Conservation (phyloP, 1,284 basidiomycete genomes). For the Ganoderma meredithae region DNA sequence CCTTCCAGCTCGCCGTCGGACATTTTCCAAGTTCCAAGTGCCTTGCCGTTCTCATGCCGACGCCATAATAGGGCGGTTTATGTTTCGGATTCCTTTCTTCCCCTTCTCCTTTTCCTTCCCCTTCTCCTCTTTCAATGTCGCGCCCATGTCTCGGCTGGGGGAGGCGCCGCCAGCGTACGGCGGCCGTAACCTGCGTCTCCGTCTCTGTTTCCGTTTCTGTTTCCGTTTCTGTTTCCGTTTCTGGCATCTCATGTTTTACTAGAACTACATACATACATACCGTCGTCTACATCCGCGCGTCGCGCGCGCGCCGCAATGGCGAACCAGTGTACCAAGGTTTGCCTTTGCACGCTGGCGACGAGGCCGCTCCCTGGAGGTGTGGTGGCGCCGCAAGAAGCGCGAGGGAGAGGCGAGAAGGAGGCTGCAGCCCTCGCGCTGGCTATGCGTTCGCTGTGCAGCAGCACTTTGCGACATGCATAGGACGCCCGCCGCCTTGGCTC, state of each 20-base stretch:
- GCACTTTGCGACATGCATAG: not conserved
- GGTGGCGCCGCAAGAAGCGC: slow-evolving; percentile 1
- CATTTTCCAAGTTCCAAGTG: not conserved
- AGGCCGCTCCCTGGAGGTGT: slow-evolving; percentile 3
- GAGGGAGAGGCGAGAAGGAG: not conserved
- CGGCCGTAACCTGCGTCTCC: no score
- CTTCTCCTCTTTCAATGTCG: not conserved
- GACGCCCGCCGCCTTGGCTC: no score
- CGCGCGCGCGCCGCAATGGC: not conserved
- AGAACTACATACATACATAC: not conserved
- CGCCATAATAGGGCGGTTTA: not conserved
- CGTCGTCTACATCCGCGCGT: not conserved
- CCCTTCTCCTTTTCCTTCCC: not conserved
- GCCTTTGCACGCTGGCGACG: not conserved
- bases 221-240: not conserved
- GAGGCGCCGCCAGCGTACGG: no score
- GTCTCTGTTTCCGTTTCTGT: no score
- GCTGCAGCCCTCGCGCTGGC: not conserved
- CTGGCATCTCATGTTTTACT: not conserved
- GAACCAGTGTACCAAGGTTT: not conserved
- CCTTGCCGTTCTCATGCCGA: not conserved
- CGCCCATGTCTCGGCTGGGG: not conserved
- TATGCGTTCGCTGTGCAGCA: not conserved
- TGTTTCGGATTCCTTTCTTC: not conserved
- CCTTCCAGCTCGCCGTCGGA: not conserved